Evolutionary conservation across 305 asterid species (phyloP), one percentile per base, ranked within the genome.

Genomic region (Petunia hybrid): DNA sequence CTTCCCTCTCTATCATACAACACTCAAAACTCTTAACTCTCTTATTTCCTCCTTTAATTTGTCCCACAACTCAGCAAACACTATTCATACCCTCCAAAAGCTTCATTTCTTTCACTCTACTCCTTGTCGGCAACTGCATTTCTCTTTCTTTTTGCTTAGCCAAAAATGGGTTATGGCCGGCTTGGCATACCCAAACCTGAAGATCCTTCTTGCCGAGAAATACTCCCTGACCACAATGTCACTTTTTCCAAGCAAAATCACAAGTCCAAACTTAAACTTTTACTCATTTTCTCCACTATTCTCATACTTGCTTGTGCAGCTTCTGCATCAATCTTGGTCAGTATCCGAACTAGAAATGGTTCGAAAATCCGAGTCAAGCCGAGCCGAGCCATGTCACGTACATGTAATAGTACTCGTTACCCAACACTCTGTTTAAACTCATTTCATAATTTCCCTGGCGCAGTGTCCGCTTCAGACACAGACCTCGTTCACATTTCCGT

Each of bases 401-500:
- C 95, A 38, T 96, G 99, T 81, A 80, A 92, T 82, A 83, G 63
- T 57, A 92, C 99, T 63, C 85, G 84, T 40, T 96, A 83, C 84
- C 97, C 89, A 4, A 67, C 14, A 39, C 93, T 96, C 76, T 96
- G 99, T 67, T 82, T 93, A 14, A 84, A 87, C 85, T 89, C 98
- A 38, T 90, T 96, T 22, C 80, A 88, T 45, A 89, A 93, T 1
- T 94, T 88, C 83, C 98, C 99, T 59, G 98, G 98, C 9, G 93
- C 99, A 3, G 61, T 83, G 84, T 2, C 88, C 66, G 98, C 98
- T 68, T 85, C 97, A 81, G 97, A 87, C 80, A 81, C 82, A 80
- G 98, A 96, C 71, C 92, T 96, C 71, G 94, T 93, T 82, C 97
- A 96, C 89, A 94, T 96, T 86, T 87, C 98, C 70, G 93, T 96